A percentile compares a stretch with the other conserved stretches of the same genome.
Conservation (phyloP, 257 asterid genomes). For the Penstemon eatonii region DNA sequence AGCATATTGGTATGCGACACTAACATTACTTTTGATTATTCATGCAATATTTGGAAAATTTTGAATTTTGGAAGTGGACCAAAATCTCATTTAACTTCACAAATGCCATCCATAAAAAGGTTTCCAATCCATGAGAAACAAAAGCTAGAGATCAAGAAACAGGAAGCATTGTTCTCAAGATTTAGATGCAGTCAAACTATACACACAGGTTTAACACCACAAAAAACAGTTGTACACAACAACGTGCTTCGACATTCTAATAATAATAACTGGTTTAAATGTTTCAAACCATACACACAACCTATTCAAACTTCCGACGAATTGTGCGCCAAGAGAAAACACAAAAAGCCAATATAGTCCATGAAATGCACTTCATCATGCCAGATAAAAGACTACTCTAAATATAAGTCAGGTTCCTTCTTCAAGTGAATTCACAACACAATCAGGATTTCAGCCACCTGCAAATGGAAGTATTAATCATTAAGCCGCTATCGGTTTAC, state of each 20-base stretch:
- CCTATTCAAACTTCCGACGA: constrained; percentile 28
- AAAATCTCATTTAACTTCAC: too few relatives aligned
- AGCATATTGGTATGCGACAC: too few relatives aligned
- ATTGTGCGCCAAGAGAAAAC: constrained; percentile 28
- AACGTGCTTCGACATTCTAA: constrained; percentile 25
- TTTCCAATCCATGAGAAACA: neutral
- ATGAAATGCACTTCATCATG: constrained; percentile 33
- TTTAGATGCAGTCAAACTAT: constrained; percentile 31
- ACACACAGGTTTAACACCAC: constrained; percentile 31
- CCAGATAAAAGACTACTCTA: constrained; percentile 33
- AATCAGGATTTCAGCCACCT: neutral
- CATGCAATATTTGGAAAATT: too few relatives aligned
- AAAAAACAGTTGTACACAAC: constrained; percentile 19
- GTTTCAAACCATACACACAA: constrained; percentile 29
- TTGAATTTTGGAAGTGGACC: too few relatives aligned
- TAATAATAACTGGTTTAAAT: constrained; percentile 21
- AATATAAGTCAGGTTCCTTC: constrained; percentile 33
- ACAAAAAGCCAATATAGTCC: constrained; percentile 25
- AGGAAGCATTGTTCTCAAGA: constrained; percentile 10
- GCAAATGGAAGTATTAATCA: neutral
- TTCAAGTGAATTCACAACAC: constrained; percentile 27
- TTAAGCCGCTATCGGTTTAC: neutral
- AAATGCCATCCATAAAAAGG: neutral
- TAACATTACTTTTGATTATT: too few relatives aligned
- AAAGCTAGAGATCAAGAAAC: neutral